phyloP scores from a whole-genome alignment of 345 rosid species.

The Aquilaria yunnanensis region DNA sequence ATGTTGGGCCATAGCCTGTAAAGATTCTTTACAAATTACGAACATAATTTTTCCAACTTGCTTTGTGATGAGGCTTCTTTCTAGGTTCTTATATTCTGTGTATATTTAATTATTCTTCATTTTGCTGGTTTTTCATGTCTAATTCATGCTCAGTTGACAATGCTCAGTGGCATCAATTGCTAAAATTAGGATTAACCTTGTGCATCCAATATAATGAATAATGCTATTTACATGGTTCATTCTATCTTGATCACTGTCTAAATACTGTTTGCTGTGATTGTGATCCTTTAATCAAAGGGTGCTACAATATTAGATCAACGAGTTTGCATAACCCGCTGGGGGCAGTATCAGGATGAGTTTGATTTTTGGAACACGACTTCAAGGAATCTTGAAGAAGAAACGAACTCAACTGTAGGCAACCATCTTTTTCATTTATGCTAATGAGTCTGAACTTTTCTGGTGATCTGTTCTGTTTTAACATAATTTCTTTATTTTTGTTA shows the following conservation, averaged over 20 bases:
- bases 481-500: conserved; percentile 7
- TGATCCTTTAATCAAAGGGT: conserved; percentile 36
- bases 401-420: conserved; percentile 43
- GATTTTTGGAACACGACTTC: conserved; percentile 47
- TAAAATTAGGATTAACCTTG: too few species aligned
- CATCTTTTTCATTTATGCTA: conserved; percentile 1
- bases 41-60: too few species aligned
- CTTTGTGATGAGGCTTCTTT: too few species aligned
- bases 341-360: conserved; percentile 45
- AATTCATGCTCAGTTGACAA: too few species aligned
- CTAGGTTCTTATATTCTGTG: too few species aligned
- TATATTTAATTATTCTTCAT: background rate
- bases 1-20: too few species aligned
- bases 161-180: too few species aligned
- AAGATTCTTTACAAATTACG: too few species aligned
- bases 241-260: too few species aligned
- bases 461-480: background rate
- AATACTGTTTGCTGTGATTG: conserved; percentile 3
- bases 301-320: conserved; percentile 70
- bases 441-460: background rate
- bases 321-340: conserved; percentile 80
- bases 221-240: too few species aligned
- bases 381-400: conserved; percentile 28
- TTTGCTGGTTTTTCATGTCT: background rate
- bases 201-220: too few species aligned